Evolutionary conservation across 208 protist genomes (phyloP).

Genomic region (Crithidia bombi): DNA sequence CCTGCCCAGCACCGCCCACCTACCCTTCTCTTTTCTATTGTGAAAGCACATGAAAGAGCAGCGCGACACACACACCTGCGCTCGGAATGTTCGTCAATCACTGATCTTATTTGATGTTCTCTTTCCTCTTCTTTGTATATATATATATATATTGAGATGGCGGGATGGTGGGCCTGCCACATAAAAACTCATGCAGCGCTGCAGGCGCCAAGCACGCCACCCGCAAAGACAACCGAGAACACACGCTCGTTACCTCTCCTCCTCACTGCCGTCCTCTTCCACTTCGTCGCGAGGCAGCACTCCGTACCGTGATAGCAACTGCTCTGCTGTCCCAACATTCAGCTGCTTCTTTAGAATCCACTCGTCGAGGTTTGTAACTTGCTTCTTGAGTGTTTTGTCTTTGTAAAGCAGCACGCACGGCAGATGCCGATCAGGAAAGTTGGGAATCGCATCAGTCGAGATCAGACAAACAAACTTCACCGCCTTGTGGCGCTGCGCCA

Average conservation of each 20-base stretch:
- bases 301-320: slow-evolving; percentile 43
- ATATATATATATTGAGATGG: too few relatives aligned
- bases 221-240: not conserved
- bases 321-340: slow-evolving; percentile 57
- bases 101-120: too few relatives aligned
- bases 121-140: too few relatives aligned
- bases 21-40: too few relatives aligned
- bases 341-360: slow-evolving; percentile 57
- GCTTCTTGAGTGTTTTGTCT: slow-evolving; percentile 62
- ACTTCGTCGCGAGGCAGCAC: slow-evolving; percentile 51
- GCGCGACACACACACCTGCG: too few relatives aligned
- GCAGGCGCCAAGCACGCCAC: too few relatives aligned
- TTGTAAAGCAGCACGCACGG: slow-evolving; percentile 88
- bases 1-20: too few relatives aligned
- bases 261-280: not conserved
- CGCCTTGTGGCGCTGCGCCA: slow-evolving; percentile 65
- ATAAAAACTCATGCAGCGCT: too few relatives aligned
- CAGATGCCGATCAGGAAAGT: slow-evolving; percentile 78
- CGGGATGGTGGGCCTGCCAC: too few relatives aligned
- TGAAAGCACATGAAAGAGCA: too few relatives aligned
- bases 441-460: slow-evolving; percentile 76
- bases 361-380: slow-evolving; percentile 66
- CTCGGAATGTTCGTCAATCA: too few relatives aligned
- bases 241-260: not conserved
- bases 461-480: slow-evolving; percentile 90